Evolutionary conservation across 129 eudicot species (phyloP).

Genomic region (Cynara cardunculus): DNA sequence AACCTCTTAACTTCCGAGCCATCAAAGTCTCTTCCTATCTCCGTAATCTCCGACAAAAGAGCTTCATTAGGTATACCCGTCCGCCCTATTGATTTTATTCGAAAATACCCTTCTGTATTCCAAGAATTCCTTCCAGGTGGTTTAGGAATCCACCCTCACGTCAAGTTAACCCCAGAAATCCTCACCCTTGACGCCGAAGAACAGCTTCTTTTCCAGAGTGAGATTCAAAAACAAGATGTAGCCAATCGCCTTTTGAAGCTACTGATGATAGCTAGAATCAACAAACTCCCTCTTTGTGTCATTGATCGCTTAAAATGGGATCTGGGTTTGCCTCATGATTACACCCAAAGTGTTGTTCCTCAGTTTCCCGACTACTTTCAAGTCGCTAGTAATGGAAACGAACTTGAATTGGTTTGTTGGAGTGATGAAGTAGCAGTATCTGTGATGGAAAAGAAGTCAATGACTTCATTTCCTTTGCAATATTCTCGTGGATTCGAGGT

Average conservation of each 20-base stretch:
- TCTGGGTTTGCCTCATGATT: slow-evolving; percentile 72
- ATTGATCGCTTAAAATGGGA: slow-evolving; percentile 78
- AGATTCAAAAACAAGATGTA: slow-evolving; percentile 38
- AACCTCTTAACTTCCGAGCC: slow-evolving; percentile 72
- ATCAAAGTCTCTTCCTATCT: slow-evolving; percentile 70
- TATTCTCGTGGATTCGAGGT: slow-evolving; percentile 73
- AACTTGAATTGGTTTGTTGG: slow-evolving; percentile 87
- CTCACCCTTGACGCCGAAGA: slow-evolving; percentile 56
- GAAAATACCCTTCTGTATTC: slow-evolving; percentile 69
- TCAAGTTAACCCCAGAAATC: slow-evolving; percentile 53
- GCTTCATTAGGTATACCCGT: slow-evolving; percentile 45
- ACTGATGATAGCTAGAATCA: slow-evolving; percentile 58
- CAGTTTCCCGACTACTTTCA: slow-evolving; percentile 79
- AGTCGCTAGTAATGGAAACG: slow-evolving; percentile 30
- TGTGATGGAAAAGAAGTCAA: slow-evolving; percentile 37
- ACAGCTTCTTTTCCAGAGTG: slow-evolving; percentile 34
- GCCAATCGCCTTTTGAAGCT: slow-evolving; percentile 72
- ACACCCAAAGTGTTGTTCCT: slow-evolving; percentile 45
- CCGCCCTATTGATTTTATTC: slow-evolving; percentile 86
- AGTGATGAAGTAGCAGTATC: slow-evolving; percentile 67
- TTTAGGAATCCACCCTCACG: slow-evolving; percentile 55
- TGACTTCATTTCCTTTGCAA: slow-evolving; percentile 38
- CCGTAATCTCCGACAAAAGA: slow-evolving; percentile 44
- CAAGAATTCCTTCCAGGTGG: slow-evolving; percentile 66
- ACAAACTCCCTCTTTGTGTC: slow-evolving; percentile 49